Conservation (phyloP, 192 early-diverging fungal species). For the Coemansia sp. region DNA sequence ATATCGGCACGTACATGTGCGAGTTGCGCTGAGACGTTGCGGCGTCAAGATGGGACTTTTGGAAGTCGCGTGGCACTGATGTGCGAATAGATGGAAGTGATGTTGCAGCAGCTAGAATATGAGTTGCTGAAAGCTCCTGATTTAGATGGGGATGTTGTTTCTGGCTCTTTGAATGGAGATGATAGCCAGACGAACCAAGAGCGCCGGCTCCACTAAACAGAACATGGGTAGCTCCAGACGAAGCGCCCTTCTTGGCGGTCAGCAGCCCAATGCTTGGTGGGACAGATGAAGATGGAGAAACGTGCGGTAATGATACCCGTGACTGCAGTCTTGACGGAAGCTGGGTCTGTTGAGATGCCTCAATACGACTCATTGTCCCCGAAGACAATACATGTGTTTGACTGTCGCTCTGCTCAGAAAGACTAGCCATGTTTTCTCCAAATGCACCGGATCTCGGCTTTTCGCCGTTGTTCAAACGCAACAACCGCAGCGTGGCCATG, state of each 20-base stretch:
- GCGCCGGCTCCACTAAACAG: conserved; percentile 8
- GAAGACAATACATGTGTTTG: conserved; percentile 7
- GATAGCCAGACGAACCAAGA: neutral
- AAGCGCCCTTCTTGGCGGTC: neutral
- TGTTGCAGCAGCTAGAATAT: conserved; percentile 47
- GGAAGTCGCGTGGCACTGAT: conserved; percentile 18
- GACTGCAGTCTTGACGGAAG: conserved; percentile 37
- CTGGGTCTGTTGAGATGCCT: conserved; percentile 14
- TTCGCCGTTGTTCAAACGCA: conserved; percentile 42
- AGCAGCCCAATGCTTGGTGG: neutral
- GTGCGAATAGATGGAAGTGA: conserved; percentile 48
- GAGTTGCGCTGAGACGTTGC: conserved; percentile 24
- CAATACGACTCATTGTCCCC: neutral
- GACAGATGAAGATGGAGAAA: conserved; percentile 6
- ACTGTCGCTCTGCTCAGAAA: conserved; percentile 31
- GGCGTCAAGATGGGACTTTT: conserved; percentile 22
- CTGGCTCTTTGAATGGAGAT: neutral
- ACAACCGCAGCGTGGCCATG: conserved; percentile 50
- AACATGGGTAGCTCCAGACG: neutral
- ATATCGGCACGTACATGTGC: conserved; percentile 51
- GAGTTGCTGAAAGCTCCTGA: conserved; percentile 48
- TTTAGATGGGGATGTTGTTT: conserved; percentile 6
- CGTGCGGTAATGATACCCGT: conserved; percentile 33
- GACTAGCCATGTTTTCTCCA: conserved; percentile 49
- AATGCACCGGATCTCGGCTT: conserved; percentile 22